phyloP scores from a whole-genome alignment of 2,329 filamentous ascomycete species.

The Beauveria pseudobassiana region DNA sequence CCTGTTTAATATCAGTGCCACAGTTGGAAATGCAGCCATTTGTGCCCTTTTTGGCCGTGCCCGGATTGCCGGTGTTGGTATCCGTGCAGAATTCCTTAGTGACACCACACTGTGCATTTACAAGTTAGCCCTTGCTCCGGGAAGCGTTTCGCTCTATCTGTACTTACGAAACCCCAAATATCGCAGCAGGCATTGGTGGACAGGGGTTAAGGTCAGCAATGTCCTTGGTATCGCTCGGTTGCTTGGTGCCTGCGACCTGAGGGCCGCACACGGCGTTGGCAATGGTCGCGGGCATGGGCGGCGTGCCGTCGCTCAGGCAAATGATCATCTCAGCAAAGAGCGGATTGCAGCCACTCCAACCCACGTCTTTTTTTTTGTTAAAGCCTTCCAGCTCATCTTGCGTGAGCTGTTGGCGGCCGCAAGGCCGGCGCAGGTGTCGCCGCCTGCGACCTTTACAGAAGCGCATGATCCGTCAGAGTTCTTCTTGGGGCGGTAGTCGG shows the following conservation, averaged over 20 bases:
- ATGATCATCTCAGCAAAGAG: slow-evolving; percentile 14
- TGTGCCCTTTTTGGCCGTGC: slow-evolving; percentile 6
- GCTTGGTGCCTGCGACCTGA: slow-evolving; percentile 17
- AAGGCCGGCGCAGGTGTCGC: slow-evolving; percentile 27
- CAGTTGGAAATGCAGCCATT: slow-evolving; percentile 12
- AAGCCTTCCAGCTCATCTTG: slow-evolving; percentile 14
- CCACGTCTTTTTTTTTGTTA: slow-evolving; percentile 24
- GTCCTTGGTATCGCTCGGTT: slow-evolving; percentile 8
- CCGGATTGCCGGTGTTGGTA: slow-evolving; percentile 8
- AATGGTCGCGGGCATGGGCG: slow-evolving; percentile 16
- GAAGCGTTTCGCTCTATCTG: no score
- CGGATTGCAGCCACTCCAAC: slow-evolving; percentile 16
- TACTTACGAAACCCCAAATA: slow-evolving; percentile 24
- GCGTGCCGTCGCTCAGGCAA: slow-evolving; percentile 17
- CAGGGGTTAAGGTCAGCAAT: slow-evolving; percentile 22
- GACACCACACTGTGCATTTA: slow-evolving; percentile 27
- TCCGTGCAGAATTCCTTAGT: slow-evolving; percentile 29
- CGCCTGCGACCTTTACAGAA: slow-evolving; percentile 22
- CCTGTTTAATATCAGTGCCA: slow-evolving; percentile 2
- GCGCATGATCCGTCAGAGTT: slow-evolving; percentile 28
- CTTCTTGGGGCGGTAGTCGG: slow-evolving; percentile 26
- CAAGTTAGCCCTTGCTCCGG: no score
- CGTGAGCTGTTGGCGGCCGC: slow-evolving; percentile 17
- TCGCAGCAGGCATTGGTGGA: slow-evolving; percentile 23
- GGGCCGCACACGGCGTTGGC: slow-evolving; percentile 19